Evolutionary conservation across 1,284 basidiomycete species (phyloP), one percentile per base, ranked within the genome.

Genomic region (Malassezia cuniculi): DNA sequence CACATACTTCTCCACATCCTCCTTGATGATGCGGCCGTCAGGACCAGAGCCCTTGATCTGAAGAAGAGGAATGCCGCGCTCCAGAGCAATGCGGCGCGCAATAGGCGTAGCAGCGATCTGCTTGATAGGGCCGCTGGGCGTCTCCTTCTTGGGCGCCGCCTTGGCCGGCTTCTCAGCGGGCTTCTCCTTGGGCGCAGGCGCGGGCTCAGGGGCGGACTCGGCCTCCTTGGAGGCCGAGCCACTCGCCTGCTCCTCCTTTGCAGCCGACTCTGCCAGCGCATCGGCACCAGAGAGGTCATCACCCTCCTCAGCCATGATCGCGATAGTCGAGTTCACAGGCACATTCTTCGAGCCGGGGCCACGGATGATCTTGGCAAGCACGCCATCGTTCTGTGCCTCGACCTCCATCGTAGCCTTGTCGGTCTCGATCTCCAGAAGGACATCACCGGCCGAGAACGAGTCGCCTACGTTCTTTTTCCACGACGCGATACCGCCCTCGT

Each of bases 381-480:
- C 72, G 65, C 90, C 90, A 56, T 95, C 89, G 34, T 97, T 90
- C 71, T 87, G 86, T 11, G 90, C 86, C 71, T 97, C 90, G 18
- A 97, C 90, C 70, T 97, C 90, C 71, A 97, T 97, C 28, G 86
- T 90, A 12, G 90, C 90, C 76, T 95, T 95, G 78, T 95, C 89
- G 35, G 90, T 95, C 79, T 95, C 89, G 65, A 99, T 85, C 73
- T 95, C 89, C 35, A 90, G 77, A 34, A 90, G 72, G 48, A 99
- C 89, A 59, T 99, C 90, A 29, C 90, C 89, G 5, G 81, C 77
- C 7, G 79, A 58, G 69, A 87, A 99, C 5, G 78, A 48, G 58
- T 95, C 87, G 45, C 93, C 93, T 70, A 93, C 85, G 70, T 83
- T 80, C 74, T 85, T 83, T 76, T 94, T 95, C 93, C 93, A 99